Conservation (phyloP, 2,329 filamentous ascomycete species). For the Neobulgaria alba region DNA sequence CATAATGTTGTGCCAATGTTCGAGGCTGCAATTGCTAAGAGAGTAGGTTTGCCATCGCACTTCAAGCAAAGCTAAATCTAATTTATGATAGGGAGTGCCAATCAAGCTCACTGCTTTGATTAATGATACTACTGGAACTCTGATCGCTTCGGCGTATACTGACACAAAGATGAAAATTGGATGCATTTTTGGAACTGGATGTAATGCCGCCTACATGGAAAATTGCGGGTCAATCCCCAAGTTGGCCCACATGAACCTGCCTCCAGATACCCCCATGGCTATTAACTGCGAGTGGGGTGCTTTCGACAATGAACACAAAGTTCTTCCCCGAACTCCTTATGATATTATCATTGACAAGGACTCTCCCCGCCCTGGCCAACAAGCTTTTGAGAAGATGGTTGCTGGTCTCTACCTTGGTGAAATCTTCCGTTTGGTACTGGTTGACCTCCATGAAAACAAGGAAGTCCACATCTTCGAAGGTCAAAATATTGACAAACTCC, state of each 20-base stretch:
- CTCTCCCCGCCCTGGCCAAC: slow-evolving; percentile 86
- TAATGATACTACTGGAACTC: slow-evolving; percentile 94
- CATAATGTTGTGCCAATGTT: slow-evolving; percentile 85
- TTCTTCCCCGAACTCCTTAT: slow-evolving; percentile 78
- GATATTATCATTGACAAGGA: slow-evolving; percentile 83
- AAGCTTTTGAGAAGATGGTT: slow-evolving; percentile 97
- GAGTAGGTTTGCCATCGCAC: slow-evolving; percentile 39
- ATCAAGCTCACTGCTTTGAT: slow-evolving; percentile 91
- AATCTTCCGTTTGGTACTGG: slow-evolving; percentile 79
- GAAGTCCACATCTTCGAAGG: slow-evolving; percentile 69
- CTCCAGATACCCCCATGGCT: slow-evolving; percentile 75
- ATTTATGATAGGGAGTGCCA: slow-evolving; percentile 59
- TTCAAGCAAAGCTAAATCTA: slow-evolving; percentile 6
- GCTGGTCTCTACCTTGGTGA: slow-evolving; percentile 91
- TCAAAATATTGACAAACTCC: slow-evolving; percentile 72
- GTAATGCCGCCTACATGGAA: slow-evolving; percentile 98
- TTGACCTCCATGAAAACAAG: slow-evolving; percentile 76
- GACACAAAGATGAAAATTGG: slow-evolving; percentile 88
- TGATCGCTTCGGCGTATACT: slow-evolving; percentile 97
- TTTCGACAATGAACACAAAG: slow-evolving; percentile 87
- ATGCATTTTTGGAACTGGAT: slow-evolving; percentile 96
- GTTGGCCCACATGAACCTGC: slow-evolving; percentile 82
- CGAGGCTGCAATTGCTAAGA: slow-evolving; percentile 64
- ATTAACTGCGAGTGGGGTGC: slow-evolving; percentile 98
- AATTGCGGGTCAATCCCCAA: slow-evolving; percentile 85